A percentile compares a stretch with the other conserved stretches of the same genome.
Conservation (phyloP, 2,329 filamentous ascomycete species). For the Cytospora mali region DNA sequence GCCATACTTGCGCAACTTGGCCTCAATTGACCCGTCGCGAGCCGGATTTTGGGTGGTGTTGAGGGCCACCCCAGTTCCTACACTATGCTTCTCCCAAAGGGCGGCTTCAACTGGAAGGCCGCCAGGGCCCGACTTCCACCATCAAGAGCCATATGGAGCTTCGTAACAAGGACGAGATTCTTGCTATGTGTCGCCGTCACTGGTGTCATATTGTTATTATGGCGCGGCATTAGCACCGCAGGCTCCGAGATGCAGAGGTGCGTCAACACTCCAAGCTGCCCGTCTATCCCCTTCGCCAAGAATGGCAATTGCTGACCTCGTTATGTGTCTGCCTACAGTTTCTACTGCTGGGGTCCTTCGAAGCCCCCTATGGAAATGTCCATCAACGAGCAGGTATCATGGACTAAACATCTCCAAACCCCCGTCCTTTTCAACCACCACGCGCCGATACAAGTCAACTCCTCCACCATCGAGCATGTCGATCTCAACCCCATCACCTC, state of each 20-base stretch:
- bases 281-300: neutral
- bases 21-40: slow-evolving; percentile 22
- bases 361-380: slow-evolving; percentile 98
- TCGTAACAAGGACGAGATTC: slow-evolving; percentile 77
- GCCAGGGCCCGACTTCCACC: slow-evolving; percentile 79
- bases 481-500: slow-evolving; percentile 85
- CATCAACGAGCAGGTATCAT: slow-evolving; percentile 84
- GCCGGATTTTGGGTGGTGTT: slow-evolving; percentile 41
- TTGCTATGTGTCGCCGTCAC: slow-evolving; percentile 72
- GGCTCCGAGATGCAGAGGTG: slow-evolving; percentile 92
- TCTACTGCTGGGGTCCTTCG: slow-evolving; percentile 94
- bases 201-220: slow-evolving; percentile 77
- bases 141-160: slow-evolving; percentile 68
- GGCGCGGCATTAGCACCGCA: slow-evolving; percentile 80
- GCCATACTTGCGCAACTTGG: slow-evolving; percentile 21
- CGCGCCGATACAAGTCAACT: slow-evolving; percentile 81
- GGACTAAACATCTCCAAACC: slow-evolving; percentile 86
- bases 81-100: slow-evolving; percentile 87
- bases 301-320: slow-evolving; percentile 18
- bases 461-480: slow-evolving; percentile 74
- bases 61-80: slow-evolving; percentile 43
- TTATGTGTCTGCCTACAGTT: slow-evolving; percentile 57
- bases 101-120: slow-evolving; percentile 90
- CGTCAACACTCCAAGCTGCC: slow-evolving; percentile 33
- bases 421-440: slow-evolving; percentile 97